Percentiles rank a stretch among this genome's conserved stretches.
These are phyloP conservation scores for Vaccinium corymbosum DNA, from an alignment of 148 eudicot genomes.

Conservation along the genomic window DNA sequence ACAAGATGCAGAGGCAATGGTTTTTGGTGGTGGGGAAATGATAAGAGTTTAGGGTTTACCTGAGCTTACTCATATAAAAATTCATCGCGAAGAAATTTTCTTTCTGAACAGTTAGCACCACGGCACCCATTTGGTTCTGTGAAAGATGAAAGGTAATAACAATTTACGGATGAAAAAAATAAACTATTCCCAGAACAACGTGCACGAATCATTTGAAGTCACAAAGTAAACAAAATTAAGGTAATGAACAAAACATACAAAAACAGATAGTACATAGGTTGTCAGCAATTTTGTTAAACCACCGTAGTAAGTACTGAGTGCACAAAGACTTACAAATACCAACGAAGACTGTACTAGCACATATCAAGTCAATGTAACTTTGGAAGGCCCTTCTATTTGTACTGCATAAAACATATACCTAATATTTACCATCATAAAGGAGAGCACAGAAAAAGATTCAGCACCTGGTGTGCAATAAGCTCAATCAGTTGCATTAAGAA, in stretches of 20 bases:
- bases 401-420: not conserved
- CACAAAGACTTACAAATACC: not conserved
- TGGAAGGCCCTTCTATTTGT: not conserved
- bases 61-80: conserved; percentile 60
- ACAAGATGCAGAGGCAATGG: not conserved
- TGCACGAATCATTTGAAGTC: not conserved
- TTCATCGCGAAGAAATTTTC: conserved; percentile 60
- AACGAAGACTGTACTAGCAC: not conserved
- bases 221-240: not conserved
- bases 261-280: not conserved
- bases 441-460: not conserved
- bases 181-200: conserved; percentile 1
- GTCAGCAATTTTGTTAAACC: not conserved
- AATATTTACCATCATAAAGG: not conserved
- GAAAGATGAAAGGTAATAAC: conserved; percentile 18
- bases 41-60: conserved; percentile 31
- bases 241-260: not conserved
- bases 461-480: conserved; percentile 82
- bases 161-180: not conserved
- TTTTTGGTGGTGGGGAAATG: not conserved
- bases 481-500: conserved; percentile 87
- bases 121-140: conserved; percentile 81
- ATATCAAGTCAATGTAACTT: not conserved
- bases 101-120: conserved; percentile 91
- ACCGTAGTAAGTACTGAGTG: not conserved